A percentile compares a stretch with the other conserved stretches of the same genome.
These are phyloP conservation scores for Fonsecaea pedrosoi DNA, from an alignment of 2,329 filamentous ascomycete species.

Conservation along the genomic window DNA sequence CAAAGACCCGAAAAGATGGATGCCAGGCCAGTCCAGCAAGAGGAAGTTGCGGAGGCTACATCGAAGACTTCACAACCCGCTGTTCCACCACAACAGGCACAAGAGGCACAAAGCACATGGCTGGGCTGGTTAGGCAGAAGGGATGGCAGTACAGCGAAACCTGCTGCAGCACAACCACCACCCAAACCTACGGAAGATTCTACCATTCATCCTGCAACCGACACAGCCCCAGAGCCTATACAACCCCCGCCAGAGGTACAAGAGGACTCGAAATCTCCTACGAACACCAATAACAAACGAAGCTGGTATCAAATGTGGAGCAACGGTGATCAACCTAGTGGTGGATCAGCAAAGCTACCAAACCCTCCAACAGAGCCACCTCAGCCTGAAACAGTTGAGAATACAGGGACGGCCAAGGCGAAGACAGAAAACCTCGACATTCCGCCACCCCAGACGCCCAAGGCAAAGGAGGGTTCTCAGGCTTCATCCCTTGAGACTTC, in stretches of 20 bases:
- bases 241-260: constrained; percentile 35
- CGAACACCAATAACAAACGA: constrained; percentile 43
- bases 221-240: constrained; percentile 24
- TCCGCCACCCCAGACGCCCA: constrained; percentile 33
- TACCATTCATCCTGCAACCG: background rate
- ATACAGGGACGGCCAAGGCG: constrained; percentile 25
- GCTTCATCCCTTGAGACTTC: constrained; percentile 35
- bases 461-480: constrained; percentile 32
- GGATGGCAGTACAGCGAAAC: constrained; percentile 27
- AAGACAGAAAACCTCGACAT: constrained; percentile 27
- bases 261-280: constrained; percentile 30
- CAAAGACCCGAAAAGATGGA: constrained; percentile 24
- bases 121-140: constrained; percentile 46
- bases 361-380: background rate
- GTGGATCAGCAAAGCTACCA: constrained; percentile 6
- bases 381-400: background rate
- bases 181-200: background rate
- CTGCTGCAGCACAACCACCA: constrained; percentile 11
- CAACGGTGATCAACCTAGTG: constrained; percentile 36
- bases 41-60: background rate
- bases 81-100: constrained; percentile 15
- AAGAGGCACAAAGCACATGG: constrained; percentile 42
- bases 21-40: background rate
- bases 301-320: constrained; percentile 56
- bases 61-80: constrained; percentile 6